Base-by-base conservation (phyloP, 129 eudicot genomes). In the Dittrichia graveolens region DNA sequence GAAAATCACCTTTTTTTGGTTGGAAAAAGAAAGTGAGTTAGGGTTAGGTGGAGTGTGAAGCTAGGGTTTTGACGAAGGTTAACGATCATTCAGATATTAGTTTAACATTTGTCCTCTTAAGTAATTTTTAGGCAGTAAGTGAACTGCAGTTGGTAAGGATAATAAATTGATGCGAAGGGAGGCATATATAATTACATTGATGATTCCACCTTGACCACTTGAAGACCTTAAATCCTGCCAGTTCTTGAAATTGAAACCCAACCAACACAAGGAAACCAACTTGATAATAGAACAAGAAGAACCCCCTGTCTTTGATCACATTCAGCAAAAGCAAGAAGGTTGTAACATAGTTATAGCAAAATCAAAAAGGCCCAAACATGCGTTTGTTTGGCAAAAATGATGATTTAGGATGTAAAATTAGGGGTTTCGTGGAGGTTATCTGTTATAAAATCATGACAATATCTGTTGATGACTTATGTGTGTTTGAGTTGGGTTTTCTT, bases 191-290 rank as follows among this genome's bases (percentile, higher is more conserved):
- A 12, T 54, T 18, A 54, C 60, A 57, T 4, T 24, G 40, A 57
- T 24, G 63, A 7, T 54, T 18, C 4, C 0, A 54, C 35, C 37
- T 54, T 16, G 34, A 18, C 59, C 18, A 35, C 34, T 18, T 57
- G n/a, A 65, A 64, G 12, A 16, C 55, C 70, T 16, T 16, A 64
- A 19, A 10, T 42, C 14, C 16, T 64, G 69, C 38, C n/a, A 18
- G 19, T 14, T 44, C 16, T 64, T 44, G 41, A 65, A 19, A 44
- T 44, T 18, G 42, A 65, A 65, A 65, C 24, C 63, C 54, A 65
- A 5, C n/a, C 41, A 19, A 43, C 13, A 65, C 44, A 43, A 3
- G 6, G 53, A 43, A 9, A 16, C 69, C 16, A 24, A 14, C 37
- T 65, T 19, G 40, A 10, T 44, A 64, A 43, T 24, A 2, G 31